A percentile compares a stretch with the other conserved stretches of the same genome.
Conservation (phyloP, 495 filamentous ascomycete species). For the Penicillium pulvis region DNA sequence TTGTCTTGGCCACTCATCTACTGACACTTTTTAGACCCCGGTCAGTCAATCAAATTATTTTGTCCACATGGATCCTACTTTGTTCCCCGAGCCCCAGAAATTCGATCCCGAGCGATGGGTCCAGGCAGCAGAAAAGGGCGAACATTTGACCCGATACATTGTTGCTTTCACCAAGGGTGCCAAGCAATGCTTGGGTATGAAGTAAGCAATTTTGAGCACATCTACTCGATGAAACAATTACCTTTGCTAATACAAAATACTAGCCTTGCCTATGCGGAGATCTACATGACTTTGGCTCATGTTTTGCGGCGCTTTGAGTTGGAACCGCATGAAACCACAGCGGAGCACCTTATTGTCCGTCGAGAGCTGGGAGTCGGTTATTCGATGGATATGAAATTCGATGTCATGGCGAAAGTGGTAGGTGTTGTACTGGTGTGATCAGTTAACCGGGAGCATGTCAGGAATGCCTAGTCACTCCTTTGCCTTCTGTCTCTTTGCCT, state of each 20-base stretch:
- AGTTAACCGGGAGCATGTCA: no score
- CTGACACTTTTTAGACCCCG: slow-evolving; percentile 21
- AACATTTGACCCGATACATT: slow-evolving; percentile 3
- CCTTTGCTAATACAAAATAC: slow-evolving; percentile 26
- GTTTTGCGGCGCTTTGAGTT: slow-evolving; percentile 9
- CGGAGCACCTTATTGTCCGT: slow-evolving; percentile 32
- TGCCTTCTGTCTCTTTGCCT: no score
- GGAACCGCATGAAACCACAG: slow-evolving; percentile 9
- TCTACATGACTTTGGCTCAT: slow-evolving; percentile 11
- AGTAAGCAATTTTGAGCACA: neutral
- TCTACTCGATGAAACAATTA: neutral
- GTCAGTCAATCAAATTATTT: slow-evolving; percentile 13
- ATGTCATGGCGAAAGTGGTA: slow-evolving; percentile 21
- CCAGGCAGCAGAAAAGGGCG: neutral
- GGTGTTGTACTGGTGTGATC: slow-evolving; percentile 19
- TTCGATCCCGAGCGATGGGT: slow-evolving; percentile 17
- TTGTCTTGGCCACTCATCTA: slow-evolving; percentile 30
- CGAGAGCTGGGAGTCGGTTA: slow-evolving; percentile 26
- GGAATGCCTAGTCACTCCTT: no score
- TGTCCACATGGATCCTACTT: slow-evolving; percentile 11
- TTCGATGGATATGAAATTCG: slow-evolving; percentile 19
- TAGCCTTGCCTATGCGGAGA: slow-evolving; percentile 10
- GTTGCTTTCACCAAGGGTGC: slow-evolving; percentile 9
- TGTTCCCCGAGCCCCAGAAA: slow-evolving; percentile 12
- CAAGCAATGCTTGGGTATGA: slow-evolving; percentile 13